These are phyloP conservation scores for Hyparrhenia diplandra DNA, from an alignment of 176 grass and related monocot genomes.

Conservation along the genomic window DNA sequence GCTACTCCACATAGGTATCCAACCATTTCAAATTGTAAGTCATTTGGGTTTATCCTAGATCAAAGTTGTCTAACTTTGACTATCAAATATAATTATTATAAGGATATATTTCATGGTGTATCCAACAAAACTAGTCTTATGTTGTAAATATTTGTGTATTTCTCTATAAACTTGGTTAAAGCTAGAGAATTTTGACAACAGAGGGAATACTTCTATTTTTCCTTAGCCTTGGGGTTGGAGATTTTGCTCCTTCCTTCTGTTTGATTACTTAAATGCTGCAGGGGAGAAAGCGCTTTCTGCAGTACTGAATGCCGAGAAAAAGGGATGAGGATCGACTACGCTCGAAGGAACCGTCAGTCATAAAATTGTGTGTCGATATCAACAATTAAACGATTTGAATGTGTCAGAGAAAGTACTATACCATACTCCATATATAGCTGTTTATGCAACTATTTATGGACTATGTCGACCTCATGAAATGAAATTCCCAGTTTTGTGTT, in stretches of 20 bases:
- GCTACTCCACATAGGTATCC: background rate
- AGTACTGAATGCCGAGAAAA: constrained; percentile 1
- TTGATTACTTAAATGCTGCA: background rate
- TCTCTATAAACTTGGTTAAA: background rate
- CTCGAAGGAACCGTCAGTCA: background rate
- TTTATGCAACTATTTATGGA: background rate
- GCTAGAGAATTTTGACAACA: too few species aligned
- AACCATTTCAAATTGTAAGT: background rate
- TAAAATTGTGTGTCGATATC: background rate
- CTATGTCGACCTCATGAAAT: background rate
- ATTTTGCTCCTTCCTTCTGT: background rate
- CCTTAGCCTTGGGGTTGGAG: background rate
- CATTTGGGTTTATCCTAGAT: background rate
- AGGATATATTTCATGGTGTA: background rate
- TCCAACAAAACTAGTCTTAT: background rate
- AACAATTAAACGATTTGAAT: background rate
- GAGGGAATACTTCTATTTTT: background rate
- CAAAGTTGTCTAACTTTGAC: background rate
- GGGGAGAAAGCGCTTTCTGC: background rate
- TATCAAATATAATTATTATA: background rate
- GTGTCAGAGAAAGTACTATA: background rate
- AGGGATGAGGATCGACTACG: background rate
- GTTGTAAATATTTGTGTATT: background rate
- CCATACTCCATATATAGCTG: background rate
- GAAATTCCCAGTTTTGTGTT: background rate